Conservation (phyloP, 768 basidiomycete genomes). For the Phanerodontia chrysosporium region DNA sequence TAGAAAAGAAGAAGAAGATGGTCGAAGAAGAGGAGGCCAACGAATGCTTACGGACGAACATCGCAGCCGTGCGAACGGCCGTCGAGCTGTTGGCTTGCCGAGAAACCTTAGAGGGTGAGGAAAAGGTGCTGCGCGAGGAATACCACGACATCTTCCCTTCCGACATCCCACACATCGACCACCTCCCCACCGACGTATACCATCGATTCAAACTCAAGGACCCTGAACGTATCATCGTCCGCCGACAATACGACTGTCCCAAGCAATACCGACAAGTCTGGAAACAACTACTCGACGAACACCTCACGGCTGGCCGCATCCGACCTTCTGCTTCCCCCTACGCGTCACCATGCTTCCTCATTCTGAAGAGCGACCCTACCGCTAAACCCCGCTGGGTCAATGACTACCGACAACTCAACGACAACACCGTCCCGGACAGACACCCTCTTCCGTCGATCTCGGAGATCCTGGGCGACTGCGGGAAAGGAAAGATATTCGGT, state of each 20-base stretch:
- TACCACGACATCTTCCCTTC: conserved; percentile 17
- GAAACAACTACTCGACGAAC: conserved; percentile 29
- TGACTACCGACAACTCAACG: conserved; percentile 17
- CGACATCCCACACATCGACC: conserved; percentile 19
- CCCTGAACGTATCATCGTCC: conserved; percentile 13
- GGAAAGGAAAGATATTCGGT: conserved; percentile 31
- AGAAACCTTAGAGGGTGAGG: background rate
- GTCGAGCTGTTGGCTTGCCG: no score
- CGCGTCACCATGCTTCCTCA: conserved; percentile 22
- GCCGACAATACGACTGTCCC: conserved; percentile 28
- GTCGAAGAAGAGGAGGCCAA: no score
- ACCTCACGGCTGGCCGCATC: conserved; percentile 29
- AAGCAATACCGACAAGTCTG: conserved; percentile 31
- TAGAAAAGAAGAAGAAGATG: no score
- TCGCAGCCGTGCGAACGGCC: no score
- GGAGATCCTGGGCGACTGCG: conserved; percentile 26
- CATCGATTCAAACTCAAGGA: conserved; percentile 18
- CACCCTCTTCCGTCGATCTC: conserved; percentile 15
- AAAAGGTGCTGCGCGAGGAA: background rate
- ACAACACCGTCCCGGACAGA: conserved; percentile 15
- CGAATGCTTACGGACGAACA: no score
- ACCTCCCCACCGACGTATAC: conserved; percentile 15
- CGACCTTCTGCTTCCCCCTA: background rate
- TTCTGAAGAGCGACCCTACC: conserved; percentile 30
- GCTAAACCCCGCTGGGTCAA: conserved; percentile 21